Conservation (phyloP, 106 monocot genomes). For the Xerophyta viscosa region DNA sequence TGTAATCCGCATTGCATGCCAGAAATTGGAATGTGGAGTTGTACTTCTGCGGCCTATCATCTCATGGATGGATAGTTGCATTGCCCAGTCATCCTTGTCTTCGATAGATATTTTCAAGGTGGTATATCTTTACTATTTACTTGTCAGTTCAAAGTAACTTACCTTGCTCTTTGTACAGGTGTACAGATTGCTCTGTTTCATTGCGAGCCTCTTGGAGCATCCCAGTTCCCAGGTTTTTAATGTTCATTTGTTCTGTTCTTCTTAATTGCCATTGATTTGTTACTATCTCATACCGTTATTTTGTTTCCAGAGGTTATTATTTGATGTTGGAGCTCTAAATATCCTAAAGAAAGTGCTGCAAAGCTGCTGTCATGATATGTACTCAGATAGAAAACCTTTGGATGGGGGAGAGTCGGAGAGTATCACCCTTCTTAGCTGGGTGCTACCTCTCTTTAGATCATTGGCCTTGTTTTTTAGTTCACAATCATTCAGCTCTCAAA, state of each 20-base stretch:
- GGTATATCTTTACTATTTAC: background rate
- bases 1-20: constrained; percentile 72
- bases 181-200: constrained; percentile 68
- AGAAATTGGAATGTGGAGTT: constrained; percentile 62
- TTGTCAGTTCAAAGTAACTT: background rate
- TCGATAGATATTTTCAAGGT: constrained; percentile 71
- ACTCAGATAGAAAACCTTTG: constrained; percentile 22
- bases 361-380: constrained; percentile 29
- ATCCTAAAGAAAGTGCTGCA: constrained; percentile 38
- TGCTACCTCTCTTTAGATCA: constrained; percentile 56
- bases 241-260: background rate
- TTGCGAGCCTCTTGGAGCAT: constrained; percentile 79
- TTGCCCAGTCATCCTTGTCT: constrained; percentile 40
- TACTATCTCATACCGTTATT: constrained; percentile 6
- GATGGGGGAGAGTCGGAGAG: constrained; percentile 29
- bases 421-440: constrained; percentile 35
- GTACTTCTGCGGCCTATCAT: constrained; percentile 65
- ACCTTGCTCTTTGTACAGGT: constrained; percentile 36
- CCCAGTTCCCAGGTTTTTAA: constrained; percentile 54
- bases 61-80: constrained; percentile 48
- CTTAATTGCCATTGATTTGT: background rate
- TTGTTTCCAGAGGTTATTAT: constrained; percentile 46
- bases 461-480: constrained; percentile 57
- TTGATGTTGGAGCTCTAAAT: constrained; percentile 32
- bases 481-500: constrained; percentile 5